A percentile compares a stretch with the other conserved stretches of the same genome.
phyloP scores from a whole-genome alignment of 1,139 yeast genomes.

The Hemisphaericaspora xylofermentans region DNA sequence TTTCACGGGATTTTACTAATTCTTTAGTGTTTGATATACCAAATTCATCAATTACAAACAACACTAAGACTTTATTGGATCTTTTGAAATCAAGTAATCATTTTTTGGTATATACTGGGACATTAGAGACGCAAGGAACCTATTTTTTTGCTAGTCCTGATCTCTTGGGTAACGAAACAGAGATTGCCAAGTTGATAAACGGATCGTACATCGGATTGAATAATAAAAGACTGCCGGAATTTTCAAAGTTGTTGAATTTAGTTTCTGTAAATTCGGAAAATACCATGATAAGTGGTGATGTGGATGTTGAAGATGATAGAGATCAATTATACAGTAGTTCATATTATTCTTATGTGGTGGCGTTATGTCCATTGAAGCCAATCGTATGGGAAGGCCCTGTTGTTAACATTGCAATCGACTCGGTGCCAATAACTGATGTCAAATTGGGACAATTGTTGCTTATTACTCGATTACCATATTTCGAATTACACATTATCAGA shows the following conservation, averaged over 20 bases:
- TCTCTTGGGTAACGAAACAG: slow-evolving; percentile 45
- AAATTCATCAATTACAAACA: slow-evolving; percentile 42
- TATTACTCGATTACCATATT: slow-evolving; percentile 50
- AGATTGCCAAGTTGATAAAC: slow-evolving; percentile 42
- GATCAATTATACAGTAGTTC: slow-evolving; percentile 26
- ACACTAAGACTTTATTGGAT: slow-evolving; percentile 55
- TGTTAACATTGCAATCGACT: slow-evolving; percentile 53
- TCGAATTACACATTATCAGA: slow-evolving; percentile 34
- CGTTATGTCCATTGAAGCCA: slow-evolving; percentile 80
- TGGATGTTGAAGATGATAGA: slow-evolving; percentile 7
- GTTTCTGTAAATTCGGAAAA: slow-evolving; percentile 15
- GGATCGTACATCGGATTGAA: slow-evolving; percentile 46
- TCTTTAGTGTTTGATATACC: slow-evolving; percentile 65
- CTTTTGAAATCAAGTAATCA: slow-evolving; percentile 65
- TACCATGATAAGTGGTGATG: slow-evolving; percentile 16
- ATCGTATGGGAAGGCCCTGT: slow-evolving; percentile 89
- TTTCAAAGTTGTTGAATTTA: slow-evolving; percentile 30
- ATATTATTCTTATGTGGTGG: slow-evolving; percentile 60
- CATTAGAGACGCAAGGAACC: slow-evolving; percentile 72
- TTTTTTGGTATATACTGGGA: slow-evolving; percentile 74
- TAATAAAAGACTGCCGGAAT: slow-evolving; percentile 26
- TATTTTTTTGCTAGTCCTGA: slow-evolving; percentile 70
- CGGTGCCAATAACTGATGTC: slow-evolving; percentile 48
- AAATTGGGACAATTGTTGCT: slow-evolving; percentile 71
- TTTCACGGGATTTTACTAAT: slow-evolving; percentile 75